Base-by-base conservation (phyloP, 192 early-diverging fungal genomes). In the Glomus cerebriforme region DNA sequence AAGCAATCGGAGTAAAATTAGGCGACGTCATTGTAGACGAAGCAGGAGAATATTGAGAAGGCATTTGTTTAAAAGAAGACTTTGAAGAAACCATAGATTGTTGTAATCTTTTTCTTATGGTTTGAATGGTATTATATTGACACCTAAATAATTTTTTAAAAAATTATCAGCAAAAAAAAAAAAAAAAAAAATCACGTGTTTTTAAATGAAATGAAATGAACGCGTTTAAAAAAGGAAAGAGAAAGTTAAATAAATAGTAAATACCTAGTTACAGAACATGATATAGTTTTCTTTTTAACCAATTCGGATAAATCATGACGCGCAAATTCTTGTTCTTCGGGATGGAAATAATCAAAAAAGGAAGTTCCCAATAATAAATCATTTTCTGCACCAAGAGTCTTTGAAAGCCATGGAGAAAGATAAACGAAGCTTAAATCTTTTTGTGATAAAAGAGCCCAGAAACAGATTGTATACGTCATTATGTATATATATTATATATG, bases 301-400 rank as follows among this genome's bases (percentile, higher is more conserved):
- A 85, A 85, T 29, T 79, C 79, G 26, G 81, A 79, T 4, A 86
- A 77, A 63, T 86, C 85, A 45, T 79, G 81, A 58, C 82, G 80
- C 10, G 85, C 85, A 1, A 86, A 65, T 65, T 82, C 80, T 10
- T 77, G 77, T 65, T 86, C 85, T 59, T 83, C 79, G 10, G 85
- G 85, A 67, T 83, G 85, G 63, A 86, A 82, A 45, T 86, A 86
- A 43, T 86, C 85, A 49, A 86, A 86, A 65, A 86, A 80, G 22
- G 85, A 86, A 13, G 82, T 70, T 22, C 82, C 85, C 4, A 86
- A 78, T 17, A 86, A 60, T 67, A 77, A 74, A 15, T 83, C 79
- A 64, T 85, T 76, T 37, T 85, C 81, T 37, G 77, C 67, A 22
- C 82, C 81, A 39, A 85, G 80, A 31, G 80, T 78, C 27, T 80